Evolutionary conservation across 2,329 filamentous ascomycete species (phyloP).

Genomic region (Corinectria fuckeliana): DNA sequence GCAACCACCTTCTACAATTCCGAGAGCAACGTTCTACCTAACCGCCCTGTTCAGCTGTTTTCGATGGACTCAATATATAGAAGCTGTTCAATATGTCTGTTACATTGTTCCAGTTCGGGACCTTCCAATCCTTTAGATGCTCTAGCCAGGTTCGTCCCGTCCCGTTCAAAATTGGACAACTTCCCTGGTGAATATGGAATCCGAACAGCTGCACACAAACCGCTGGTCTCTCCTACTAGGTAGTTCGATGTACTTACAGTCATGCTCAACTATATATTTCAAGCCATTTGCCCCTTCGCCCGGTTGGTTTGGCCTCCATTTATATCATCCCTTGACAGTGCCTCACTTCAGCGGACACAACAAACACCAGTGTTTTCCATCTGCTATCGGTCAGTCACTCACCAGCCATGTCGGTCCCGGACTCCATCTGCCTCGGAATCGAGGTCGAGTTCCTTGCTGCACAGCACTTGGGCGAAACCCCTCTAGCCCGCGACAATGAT

Average conservation of each 20-base stretch:
- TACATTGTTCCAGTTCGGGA: neutral
- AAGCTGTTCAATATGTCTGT: neutral
- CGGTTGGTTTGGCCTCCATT: neutral
- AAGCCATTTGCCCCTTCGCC: neutral
- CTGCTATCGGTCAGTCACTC: neutral
- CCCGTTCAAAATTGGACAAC: neutral
- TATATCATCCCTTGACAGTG: neutral
- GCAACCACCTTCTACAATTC: neutral
- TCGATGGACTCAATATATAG: neutral
- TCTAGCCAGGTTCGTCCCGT: neutral
- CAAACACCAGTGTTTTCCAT: neutral
- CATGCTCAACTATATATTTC: neutral
- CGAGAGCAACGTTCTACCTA: neutral
- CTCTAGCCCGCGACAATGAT: neutral
- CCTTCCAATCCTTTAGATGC: neutral
- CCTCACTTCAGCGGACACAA: neutral
- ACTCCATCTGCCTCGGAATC: slow-evolving; percentile 31
- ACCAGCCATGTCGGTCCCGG: slow-evolving; percentile 10
- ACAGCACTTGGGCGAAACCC: slow-evolving; percentile 16
- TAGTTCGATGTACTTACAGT: neutral
- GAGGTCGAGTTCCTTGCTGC: slow-evolving; percentile 40
- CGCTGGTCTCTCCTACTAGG: neutral
- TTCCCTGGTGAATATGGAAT: neutral
- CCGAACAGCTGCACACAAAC: neutral
- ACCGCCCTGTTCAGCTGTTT: neutral